Base-by-base conservation (phyloP, 2,329 filamentous ascomycete species). In the Geosmithia flava region DNA sequence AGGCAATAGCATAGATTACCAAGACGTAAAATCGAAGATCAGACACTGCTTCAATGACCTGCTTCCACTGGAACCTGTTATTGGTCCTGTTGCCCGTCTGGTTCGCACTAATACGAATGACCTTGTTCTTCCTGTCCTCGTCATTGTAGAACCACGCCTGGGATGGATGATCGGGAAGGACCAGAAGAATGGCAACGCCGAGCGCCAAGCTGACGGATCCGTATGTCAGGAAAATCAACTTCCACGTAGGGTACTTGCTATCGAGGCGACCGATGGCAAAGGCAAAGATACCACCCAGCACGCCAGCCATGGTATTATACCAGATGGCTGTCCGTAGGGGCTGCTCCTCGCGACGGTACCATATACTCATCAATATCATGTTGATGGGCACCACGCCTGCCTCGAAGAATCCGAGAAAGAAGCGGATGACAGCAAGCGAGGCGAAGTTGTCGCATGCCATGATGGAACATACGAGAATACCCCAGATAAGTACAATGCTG, bases 301-400 rank as follows among this genome's bases (percentile, higher is more conserved):
- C 59, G 1, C 59, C 59, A 0, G 59, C 59, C 40, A 61, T 58
- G 0, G 59, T 61, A 8, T 62, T 61, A 11, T 54, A 59, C 58
- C 61, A 65, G 7, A 64, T 49, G 0, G 61, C 62, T 0, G 60
- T 58, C 1, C 62, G 53, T 2, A 61, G 50, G 1, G 60, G 59
- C 42, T 62, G 58, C 48, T 65, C 61, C 0, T 59, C 50, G 3
- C 54, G 50, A 11, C 58, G 53, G 40, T 65, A 65, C 61, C 62
- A 65, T 57, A 62, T 63, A 0, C 55, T 56, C 2, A 55, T 57
- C 5, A 62, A 48, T 8, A 62, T 53, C 48, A 58, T 56, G 44
- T 59, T 54, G n/a, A 58, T 58, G 1, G 60, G 57, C 0, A 58
- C 19, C 0, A 62, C 43, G 1, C 53, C 58, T 3, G 61, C 60